Base-by-base conservation (phyloP, 148 eudicot species). In the Oxyria digyna region DNA sequence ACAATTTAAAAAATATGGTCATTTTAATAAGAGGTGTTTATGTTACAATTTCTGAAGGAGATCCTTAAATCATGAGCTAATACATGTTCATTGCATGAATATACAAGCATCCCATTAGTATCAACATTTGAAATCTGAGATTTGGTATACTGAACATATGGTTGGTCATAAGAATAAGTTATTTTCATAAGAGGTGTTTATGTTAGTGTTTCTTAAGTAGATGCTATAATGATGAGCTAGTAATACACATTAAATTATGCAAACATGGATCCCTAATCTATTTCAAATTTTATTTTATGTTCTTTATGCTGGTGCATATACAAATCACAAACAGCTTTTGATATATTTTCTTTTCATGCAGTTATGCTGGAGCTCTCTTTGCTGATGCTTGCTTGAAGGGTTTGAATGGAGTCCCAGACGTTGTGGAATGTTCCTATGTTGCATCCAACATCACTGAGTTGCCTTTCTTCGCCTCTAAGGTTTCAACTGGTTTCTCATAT, bases 361-460 rank as follows among this genome's bases (percentile, higher is more conserved):
- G 97, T 40, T 94, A 88, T 79, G 97, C 99, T 52, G 99, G 99
- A 40, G 99, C 97, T 23, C 52, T 87, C n/a, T 91, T 91, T 73
- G 97, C 96, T 48, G 99, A 91, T 88, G 97, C 99, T 74, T 95
- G 97, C 78, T 76, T 95, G 70, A 95, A 95, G 82, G 99, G 99
- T 74, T 93, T 95, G 24, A 95, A 95, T 72, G 99, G 99, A 18
- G 97, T 91, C 49, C 97, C 93, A 31, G 96, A 95, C 79, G 97
- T 91, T 55, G 87, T 94, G 0, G 97, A 91, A 80, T 94, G 99
- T 59, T 75, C 97, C 0, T 94, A 67, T n/a, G 97, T 94, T 64
- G 89, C 88, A 76, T 94, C 99, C 18, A 84, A 69, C 27, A 69
- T 88, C 62, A 67, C 99, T 42, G 93, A 87, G 35, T 69, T 85